Percentiles rank a stretch among this genome's conserved stretches.
Conservation (phyloP, 2,329 filamentous ascomycete genomes). For the Colletotrichum tropicale region DNA sequence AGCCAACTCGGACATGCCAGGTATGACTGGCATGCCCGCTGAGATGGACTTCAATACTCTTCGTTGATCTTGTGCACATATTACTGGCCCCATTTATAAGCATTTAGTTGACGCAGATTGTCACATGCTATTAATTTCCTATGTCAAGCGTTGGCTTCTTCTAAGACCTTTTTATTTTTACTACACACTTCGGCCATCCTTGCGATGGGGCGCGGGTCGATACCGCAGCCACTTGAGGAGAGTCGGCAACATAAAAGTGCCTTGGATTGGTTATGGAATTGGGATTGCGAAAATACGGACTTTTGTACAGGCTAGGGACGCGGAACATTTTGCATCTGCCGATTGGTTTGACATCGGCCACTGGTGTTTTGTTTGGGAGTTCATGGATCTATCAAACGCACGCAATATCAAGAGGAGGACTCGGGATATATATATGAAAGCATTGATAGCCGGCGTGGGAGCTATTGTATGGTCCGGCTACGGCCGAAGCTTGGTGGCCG, state of each 20-base stretch:
- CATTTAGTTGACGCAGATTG: not conserved
- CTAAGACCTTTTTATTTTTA: not conserved
- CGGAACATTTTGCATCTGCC: constrained; percentile 2
- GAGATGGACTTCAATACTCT: constrained; percentile 22
- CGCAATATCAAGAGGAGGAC: constrained; percentile 11
- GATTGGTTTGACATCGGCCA: constrained; percentile 1
- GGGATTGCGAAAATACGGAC: not conserved
- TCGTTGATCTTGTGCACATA: not conserved
- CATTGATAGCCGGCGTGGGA: not conserved
- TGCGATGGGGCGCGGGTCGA: not conserved
- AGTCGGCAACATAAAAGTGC: not conserved
- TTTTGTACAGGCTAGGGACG: not conserved
- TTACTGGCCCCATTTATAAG: not conserved
- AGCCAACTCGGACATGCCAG: constrained; percentile 40
- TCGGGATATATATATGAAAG: not conserved
- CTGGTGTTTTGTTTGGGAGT: constrained; percentile 2
- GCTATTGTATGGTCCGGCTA: not conserved
- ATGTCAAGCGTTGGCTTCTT: not conserved
- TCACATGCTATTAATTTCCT: not conserved
- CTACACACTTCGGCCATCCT: not conserved
- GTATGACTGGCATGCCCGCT: constrained; percentile 10
- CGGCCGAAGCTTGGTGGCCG: not conserved
- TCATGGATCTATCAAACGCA: not conserved
- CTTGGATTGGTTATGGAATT: not conserved
- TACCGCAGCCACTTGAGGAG: not conserved